Conservation (phyloP, 345 rosid genomes). For the Anastatica hierochuntica region DNA sequence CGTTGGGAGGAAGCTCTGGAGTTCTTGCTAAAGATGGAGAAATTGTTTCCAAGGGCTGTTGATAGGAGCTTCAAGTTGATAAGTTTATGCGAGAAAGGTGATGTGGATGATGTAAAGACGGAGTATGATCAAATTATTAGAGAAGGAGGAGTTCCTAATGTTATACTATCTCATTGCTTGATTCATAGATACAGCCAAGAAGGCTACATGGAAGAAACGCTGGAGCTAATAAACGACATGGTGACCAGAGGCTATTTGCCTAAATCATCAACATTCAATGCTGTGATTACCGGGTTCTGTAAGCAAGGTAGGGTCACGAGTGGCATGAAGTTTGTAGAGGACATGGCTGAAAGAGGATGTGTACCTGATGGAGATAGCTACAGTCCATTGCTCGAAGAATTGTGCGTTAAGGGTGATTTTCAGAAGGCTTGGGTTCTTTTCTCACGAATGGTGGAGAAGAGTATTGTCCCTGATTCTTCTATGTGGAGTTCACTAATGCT, state of each 20-base stretch:
- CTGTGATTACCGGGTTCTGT: conserved; percentile 46
- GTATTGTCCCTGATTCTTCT: conserved; percentile 40
- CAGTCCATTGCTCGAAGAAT: conserved; percentile 31
- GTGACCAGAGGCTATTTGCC: conserved; percentile 36
- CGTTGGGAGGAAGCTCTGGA: conserved; percentile 51
- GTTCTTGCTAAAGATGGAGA: conserved; percentile 50
- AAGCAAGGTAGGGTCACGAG: conserved; percentile 41
- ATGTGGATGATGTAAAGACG: conserved; percentile 37
- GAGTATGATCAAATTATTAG: conserved; percentile 40
- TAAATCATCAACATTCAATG: conserved; percentile 41
- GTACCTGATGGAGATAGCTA: conserved; percentile 39
- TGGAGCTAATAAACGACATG: conserved; percentile 57
- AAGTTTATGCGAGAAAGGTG: conserved; percentile 40
- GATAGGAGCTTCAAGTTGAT: conserved; percentile 51
- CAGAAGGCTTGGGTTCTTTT: conserved; percentile 35
- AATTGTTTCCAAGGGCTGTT: conserved; percentile 57
- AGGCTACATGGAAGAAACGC: conserved; percentile 33
- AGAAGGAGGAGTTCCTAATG: conserved; percentile 46
- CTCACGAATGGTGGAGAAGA: conserved; percentile 48
- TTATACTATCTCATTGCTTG: conserved; percentile 46
- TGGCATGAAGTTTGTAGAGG: conserved; percentile 52
- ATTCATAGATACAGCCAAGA: conserved; percentile 44
- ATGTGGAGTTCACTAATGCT: conserved; percentile 49
- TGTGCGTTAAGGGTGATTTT: conserved; percentile 36
- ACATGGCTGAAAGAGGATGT: conserved; percentile 53